Conservation (phyloP, 805 yeast species). For the Hanseniaspora vineae region DNA sequence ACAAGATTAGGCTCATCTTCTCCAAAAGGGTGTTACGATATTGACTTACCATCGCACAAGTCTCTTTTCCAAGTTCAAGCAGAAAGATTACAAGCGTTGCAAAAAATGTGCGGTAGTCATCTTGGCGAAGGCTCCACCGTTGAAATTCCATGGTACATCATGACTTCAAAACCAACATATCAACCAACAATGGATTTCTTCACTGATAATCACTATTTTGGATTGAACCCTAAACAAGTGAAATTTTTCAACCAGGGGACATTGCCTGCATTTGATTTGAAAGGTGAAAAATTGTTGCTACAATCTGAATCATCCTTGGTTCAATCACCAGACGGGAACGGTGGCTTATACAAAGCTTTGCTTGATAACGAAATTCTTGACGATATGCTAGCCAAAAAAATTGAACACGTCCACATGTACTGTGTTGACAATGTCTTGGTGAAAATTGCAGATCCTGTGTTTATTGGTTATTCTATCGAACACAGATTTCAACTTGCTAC, state of each 20-base stretch:
- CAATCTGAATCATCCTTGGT: slow-evolving; percentile 38
- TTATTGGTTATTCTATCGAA: slow-evolving; percentile 67
- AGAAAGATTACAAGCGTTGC: slow-evolving; percentile 60
- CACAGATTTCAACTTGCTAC: slow-evolving; percentile 69
- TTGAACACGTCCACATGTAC: slow-evolving; percentile 88
- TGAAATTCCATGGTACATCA: slow-evolving; percentile 70
- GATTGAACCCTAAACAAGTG: slow-evolving; percentile 47
- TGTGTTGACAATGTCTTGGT: slow-evolving; percentile 93
- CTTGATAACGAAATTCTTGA: slow-evolving; percentile 46
- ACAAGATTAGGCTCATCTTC: slow-evolving; percentile 78
- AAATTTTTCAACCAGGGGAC: slow-evolving; percentile 89
- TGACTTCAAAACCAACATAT: slow-evolving; percentile 90
- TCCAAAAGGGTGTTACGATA: slow-evolving; percentile 92
- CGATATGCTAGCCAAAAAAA: slow-evolving; percentile 54
- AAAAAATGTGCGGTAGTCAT: slow-evolving; percentile 27
- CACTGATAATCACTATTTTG: slow-evolving; percentile 49
- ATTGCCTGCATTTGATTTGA: slow-evolving; percentile 69
- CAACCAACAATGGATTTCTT: slow-evolving; percentile 63
- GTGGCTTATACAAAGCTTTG: slow-evolving; percentile 86
- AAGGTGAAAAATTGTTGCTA: slow-evolving; percentile 60
- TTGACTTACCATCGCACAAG: slow-evolving; percentile 72
- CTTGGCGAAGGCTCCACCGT: background rate
- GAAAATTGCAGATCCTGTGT: slow-evolving; percentile 81
- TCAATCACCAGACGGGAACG: slow-evolving; percentile 95
- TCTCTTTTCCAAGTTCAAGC: slow-evolving; percentile 88